Base-by-base conservation (phyloP, 768 basidiomycete species). In the Chalciporus pseudorubinellus region DNA sequence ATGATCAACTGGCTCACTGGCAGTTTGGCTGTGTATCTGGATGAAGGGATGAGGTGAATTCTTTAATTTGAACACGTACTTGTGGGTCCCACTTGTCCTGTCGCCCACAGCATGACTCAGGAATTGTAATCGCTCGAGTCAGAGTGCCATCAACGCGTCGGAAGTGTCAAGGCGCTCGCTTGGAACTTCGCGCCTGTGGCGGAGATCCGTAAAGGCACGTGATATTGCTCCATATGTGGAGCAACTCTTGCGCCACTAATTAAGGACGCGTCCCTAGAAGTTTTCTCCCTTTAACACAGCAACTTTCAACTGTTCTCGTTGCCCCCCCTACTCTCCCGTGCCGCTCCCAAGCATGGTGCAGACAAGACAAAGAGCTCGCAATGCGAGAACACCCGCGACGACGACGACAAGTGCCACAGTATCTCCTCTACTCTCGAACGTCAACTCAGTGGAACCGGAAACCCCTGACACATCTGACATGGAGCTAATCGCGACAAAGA, bases 401-500 rank as follows among this genome's bases (percentile, higher is more conserved):
- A 53, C 68, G 22, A 51, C 69, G 4, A 68, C 76, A 8, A 71
- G 76, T 13, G 71, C 75, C 12, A 70, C 73, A 36, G 71, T 69
- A 26, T 80, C 84, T 12, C 80, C 83, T 34, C 56, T 77, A 21
- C 75, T 82, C 57, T 83, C 79, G 57, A 69, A 73, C 28, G 65
- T 68, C 46, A 67, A 69, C 20, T 81, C 82, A 28, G 69, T 71
- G 38, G 69, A 75, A 61, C 63, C 66, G 26, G 76, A 76, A 59
- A 82, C 82, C 45, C 82, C 84, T 59, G 69, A 69, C 38, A 83
- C 81, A 26, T 84, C 83, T 21, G 70, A 70, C 33, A 59, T 64
- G 36, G 68, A 66, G 26, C 40, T 55, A 24, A 50, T n/a, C 21
- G 10, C 16, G 5, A 24, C 31, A 20, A 46, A 60, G 20, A 45